Evolutionary conservation across 2,329 filamentous ascomycete species (phyloP).

Genomic region (Aspergillus pseudoterreus): DNA sequence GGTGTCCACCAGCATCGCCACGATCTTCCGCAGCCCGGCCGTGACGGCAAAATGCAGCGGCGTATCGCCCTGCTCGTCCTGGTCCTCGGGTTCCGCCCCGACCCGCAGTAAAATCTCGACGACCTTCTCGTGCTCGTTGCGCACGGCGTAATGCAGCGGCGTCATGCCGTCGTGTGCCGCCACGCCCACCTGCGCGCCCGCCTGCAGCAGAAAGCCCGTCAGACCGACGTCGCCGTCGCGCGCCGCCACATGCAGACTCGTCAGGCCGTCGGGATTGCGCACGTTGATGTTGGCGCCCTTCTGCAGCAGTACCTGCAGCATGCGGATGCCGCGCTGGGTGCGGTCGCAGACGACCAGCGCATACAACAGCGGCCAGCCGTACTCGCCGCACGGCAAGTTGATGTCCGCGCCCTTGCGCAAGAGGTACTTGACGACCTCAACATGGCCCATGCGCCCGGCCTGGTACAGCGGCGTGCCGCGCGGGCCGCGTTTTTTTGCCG

Average conservation of each 20-base stretch:
- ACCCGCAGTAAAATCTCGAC: conserved; percentile 21
- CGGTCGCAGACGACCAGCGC: conserved; percentile 17
- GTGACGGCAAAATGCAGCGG: conserved; percentile 20
- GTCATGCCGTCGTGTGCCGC: conserved; percentile 16
- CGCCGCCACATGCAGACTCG: conserved; percentile 17
- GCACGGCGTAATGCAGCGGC: conserved; percentile 19
- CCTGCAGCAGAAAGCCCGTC: conserved; percentile 12
- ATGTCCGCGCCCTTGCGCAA: conserved; percentile 21
- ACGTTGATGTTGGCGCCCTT: conserved; percentile 22
- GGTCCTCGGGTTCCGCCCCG: conserved; percentile 22
- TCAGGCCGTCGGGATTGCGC: conserved; percentile 16
- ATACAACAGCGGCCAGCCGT: conserved; percentile 16
- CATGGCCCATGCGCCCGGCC: conserved; percentile 19
- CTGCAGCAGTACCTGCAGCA: conserved; percentile 18
- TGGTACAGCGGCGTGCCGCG: conserved; percentile 19
- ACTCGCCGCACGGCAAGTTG: conserved; percentile 16
- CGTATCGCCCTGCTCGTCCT: conserved; percentile 22
- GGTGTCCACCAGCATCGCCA: conserved; percentile 18
- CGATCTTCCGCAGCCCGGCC: conserved; percentile 13
- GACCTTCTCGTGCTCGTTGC: conserved; percentile 19
- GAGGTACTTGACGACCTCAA: conserved; percentile 24
- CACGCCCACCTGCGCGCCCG: conserved; percentile 13
- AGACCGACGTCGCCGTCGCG: conserved; percentile 16
- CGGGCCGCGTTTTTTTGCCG: conserved; percentile 1
- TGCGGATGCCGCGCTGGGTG: conserved; percentile 14